A percentile compares a stretch with the other conserved stretches of the same genome.
Conservation (phyloP, 1,139 yeast species). For the Yamadazyma epiphylla region DNA sequence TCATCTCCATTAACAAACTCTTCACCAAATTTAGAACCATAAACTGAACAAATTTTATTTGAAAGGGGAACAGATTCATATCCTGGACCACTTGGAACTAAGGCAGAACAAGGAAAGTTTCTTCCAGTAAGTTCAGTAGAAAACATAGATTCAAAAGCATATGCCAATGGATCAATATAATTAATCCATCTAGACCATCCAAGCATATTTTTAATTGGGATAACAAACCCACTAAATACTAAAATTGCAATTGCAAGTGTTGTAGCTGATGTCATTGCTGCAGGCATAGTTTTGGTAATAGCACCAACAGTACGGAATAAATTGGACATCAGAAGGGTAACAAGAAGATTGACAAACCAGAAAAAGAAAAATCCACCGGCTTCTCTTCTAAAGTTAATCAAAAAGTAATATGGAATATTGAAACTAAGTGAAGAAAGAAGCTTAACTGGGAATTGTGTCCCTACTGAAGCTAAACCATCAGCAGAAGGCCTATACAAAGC, state of each 20-base stretch:
- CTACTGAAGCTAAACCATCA: slow-evolving; percentile 58
- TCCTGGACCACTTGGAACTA: slow-evolving; percentile 49
- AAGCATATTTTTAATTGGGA: slow-evolving; percentile 55
- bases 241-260: slow-evolving; percentile 48
- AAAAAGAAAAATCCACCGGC: slow-evolving; percentile 62
- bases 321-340: slow-evolving; percentile 52
- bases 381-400: slow-evolving; percentile 50
- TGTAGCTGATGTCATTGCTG: slow-evolving; percentile 63
- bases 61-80: slow-evolving; percentile 31
- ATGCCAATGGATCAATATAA: slow-evolving; percentile 54
- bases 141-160: slow-evolving; percentile 54
- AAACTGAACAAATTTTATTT: slow-evolving; percentile 54
- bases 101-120: slow-evolving; percentile 41
- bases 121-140: slow-evolving; percentile 52
- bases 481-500: slow-evolving; percentile 66
- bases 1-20: slow-evolving; percentile 52
- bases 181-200: slow-evolving; percentile 65
- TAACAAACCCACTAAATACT: slow-evolving; percentile 58
- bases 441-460: slow-evolving; percentile 59
- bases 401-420: slow-evolving; percentile 50
- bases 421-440: slow-evolving; percentile 40
- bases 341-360: slow-evolving; percentile 39
- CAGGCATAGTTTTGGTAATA: slow-evolving; percentile 48
- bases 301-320: slow-evolving; percentile 62
- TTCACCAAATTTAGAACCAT: slow-evolving; percentile 62